Conservation (phyloP, 805 yeast species). For the Candida corydali region DNA sequence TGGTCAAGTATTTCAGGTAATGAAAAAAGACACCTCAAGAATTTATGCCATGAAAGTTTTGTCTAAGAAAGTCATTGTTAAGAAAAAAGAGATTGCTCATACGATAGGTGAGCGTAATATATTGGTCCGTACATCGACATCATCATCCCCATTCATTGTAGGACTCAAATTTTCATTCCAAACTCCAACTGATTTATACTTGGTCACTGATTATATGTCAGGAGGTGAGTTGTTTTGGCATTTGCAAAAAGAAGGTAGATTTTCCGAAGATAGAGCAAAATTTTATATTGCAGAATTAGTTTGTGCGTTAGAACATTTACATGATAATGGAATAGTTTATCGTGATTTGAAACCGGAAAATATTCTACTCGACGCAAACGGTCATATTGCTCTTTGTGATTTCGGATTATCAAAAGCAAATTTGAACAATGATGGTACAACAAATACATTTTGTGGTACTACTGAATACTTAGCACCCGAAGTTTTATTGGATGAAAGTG, state of each 20-base stretch:
- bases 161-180: constrained; percentile 95
- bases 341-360: constrained; percentile 97
- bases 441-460: constrained; percentile 97
- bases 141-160: constrained; percentile 89
- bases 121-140: constrained; percentile 84
- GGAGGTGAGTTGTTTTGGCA: constrained; percentile 98
- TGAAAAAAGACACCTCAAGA: constrained; percentile 82
- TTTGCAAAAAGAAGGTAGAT: constrained; percentile 93
- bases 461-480: constrained; percentile 98
- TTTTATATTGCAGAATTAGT: constrained; percentile 96
- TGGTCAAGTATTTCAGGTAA: constrained; percentile 96
- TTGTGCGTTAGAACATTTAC: constrained; percentile 88
- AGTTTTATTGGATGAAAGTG: constrained; percentile 89
- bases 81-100: constrained; percentile 96
- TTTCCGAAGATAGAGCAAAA: constrained; percentile 89
- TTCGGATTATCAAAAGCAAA: constrained; percentile 96
- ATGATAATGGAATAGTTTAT: constrained; percentile 92
- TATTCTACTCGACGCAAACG: constrained; percentile 90
- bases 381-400: constrained; percentile 96
- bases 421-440: constrained; percentile 77
- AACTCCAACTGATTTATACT: constrained; percentile 85
- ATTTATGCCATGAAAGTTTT: constrained; percentile 97
- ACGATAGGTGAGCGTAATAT: constrained; percentile 97
- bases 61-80: constrained; percentile 90
- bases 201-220: constrained; percentile 96